Evolutionary conservation across 176 grass and related monocot genomes (phyloP), one percentile per base, ranked within the genome.

Genomic region (Chloris gayana): DNA sequence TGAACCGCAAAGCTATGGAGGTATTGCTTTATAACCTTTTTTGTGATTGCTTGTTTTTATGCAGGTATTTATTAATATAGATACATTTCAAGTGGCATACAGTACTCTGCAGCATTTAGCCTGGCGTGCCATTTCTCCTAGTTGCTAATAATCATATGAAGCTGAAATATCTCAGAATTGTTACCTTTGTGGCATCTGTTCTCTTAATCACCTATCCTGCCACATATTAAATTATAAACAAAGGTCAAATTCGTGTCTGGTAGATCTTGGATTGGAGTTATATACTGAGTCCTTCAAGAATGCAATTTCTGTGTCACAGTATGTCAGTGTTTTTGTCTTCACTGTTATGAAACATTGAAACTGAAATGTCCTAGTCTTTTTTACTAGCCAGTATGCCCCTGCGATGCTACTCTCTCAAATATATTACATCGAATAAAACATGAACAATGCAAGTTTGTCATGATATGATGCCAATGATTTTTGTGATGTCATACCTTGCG

Each of bases 251-350:
- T n/a, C 5, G 6, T 56, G 51, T 22, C 51, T 22, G 19, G 21
- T 56, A n/a, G 4, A 21, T 54, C 21, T 56, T 56, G 21, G 51
- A 56, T 19, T n/a, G 51, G 51, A 56, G 19, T 56, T 56, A 6
- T 53, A 21, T 53, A 19, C 51, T 9, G 7, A 9, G 51, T 17
- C 7, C 51, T 56, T 56, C 5, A 22, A n/a, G 14, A 56, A 1
- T 56, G 6, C 14, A 22, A 21, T n/a, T 56, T 56, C n/a, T 56
- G 32, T 25, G 27, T 24, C 90, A 93, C 56, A 93, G 91, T 84
- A 85, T 80, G 51, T 75, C 70, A 39, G 83, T 80, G 79, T 76
- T 64, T 97, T 75, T 88, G 91, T 78, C 78, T 97, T 91, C 58
- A 83, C 90, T 72, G 85, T 74, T 53, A 91, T 56, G 75, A 86